Conservation (phyloP, 148 eudicot genomes). For the Silene uniflora region DNA sequence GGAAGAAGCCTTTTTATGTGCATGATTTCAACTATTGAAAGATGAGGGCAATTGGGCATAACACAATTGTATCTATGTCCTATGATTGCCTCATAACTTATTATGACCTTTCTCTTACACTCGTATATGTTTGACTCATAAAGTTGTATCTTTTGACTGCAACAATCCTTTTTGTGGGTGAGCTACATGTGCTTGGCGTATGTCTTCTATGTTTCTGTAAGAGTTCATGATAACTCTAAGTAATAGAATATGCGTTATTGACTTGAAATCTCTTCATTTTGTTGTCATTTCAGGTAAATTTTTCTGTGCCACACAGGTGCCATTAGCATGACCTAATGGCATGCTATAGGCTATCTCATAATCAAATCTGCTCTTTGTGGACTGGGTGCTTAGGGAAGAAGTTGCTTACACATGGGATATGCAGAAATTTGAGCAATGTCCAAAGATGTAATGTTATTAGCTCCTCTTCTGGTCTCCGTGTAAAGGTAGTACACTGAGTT, state of each 20-base stretch:
- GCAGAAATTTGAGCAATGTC: constrained; percentile 25
- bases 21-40: too few relatives aligned
- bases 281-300: constrained; percentile 3
- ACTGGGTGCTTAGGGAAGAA: constrained; percentile 29
- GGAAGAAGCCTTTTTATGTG: too few relatives aligned
- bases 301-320: neutral
- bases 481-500: constrained; percentile 39
- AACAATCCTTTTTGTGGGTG: neutral
- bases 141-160: neutral
- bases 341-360: constrained; percentile 20
- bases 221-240: neutral
- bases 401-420: constrained; percentile 25
- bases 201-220: neutral
- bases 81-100: too few relatives aligned
- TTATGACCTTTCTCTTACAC: too few relatives aligned
- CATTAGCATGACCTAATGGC: constrained; percentile 29
- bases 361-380: constrained; percentile 22
- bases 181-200: neutral
- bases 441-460: constrained; percentile 13
- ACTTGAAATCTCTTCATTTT: neutral
- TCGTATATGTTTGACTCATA: too few relatives aligned
- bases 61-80: too few relatives aligned
- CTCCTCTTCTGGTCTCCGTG: constrained; percentile 23
- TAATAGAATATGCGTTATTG: neutral
- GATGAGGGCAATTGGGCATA: too few relatives aligned